These are phyloP conservation scores for Periconia digitata DNA, from an alignment of 2,329 filamentous ascomycete genomes.

Conservation along the genomic window DNA sequence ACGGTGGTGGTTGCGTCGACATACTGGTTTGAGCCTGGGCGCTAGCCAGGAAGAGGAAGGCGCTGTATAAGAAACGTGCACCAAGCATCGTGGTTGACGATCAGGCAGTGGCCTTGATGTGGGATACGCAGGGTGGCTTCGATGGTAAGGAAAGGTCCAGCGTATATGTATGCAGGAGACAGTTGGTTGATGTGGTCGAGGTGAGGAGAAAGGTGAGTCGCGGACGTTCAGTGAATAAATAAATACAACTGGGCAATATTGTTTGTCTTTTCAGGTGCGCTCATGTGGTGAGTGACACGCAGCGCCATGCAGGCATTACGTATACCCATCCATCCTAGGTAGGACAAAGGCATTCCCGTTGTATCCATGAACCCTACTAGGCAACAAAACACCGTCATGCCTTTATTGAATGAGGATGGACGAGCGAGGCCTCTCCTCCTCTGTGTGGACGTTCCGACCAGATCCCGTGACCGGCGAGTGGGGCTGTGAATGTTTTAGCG, in stretches of 20 bases:
- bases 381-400: background rate
- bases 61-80: constrained; percentile 4
- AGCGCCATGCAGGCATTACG: background rate
- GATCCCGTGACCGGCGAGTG: background rate
- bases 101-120: no score
- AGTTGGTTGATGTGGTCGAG: background rate
- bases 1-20: constrained; percentile 19
- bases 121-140: no score
- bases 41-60: constrained; percentile 32
- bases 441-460: background rate
- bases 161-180: background rate
- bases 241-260: background rate
- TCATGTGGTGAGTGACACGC: background rate
- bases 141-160: no score
- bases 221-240: background rate
- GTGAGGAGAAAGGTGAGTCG: background rate
- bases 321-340: no score
- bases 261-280: background rate
- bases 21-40: constrained; percentile 31
- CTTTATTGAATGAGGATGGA: background rate
- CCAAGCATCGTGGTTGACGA: constrained; percentile 25
- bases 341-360: no score
- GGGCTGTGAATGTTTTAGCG: background rate
- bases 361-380: no score
- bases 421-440: background rate